phyloP scores from a whole-genome alignment of 129 eudicot genomes.

The Tanacetum coccineum region DNA sequence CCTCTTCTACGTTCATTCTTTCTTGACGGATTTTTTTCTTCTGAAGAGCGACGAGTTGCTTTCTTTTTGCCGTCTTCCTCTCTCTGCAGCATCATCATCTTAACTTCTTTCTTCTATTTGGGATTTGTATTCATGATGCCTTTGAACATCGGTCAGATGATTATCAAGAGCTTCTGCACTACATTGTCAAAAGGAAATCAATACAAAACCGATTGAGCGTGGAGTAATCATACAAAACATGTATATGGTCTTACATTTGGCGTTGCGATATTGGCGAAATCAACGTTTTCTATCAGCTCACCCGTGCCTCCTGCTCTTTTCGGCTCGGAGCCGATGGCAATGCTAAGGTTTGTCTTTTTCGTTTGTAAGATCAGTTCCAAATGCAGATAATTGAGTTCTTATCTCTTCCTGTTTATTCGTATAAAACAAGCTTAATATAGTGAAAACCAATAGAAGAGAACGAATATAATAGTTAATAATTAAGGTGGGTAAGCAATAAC shows the following conservation, averaged over 20 bases:
- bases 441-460: background rate
- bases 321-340: slow-evolving; percentile 48
- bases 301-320: slow-evolving; percentile 53
- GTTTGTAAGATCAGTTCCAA: slow-evolving; percentile 54
- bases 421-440: background rate
- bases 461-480: background rate
- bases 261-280: slow-evolving; percentile 84
- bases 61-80: slow-evolving; percentile 77
- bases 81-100: slow-evolving; percentile 82
- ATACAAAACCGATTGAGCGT: background rate
- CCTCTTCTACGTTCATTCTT: slow-evolving; percentile 76
- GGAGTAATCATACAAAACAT: background rate
- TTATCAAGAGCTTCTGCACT: slow-evolving; percentile 98
- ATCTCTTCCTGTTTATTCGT: slow-evolving; percentile 68
- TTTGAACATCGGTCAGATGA: slow-evolving; percentile 83
- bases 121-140: slow-evolving; percentile 78
- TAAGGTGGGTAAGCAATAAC: slow-evolving; percentile 11
- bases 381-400: slow-evolving; percentile 52
- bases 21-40: slow-evolving; percentile 72
- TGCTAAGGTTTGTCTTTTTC: slow-evolving; percentile 55
- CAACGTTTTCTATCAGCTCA: slow-evolving; percentile 68
- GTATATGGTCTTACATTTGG: slow-evolving; percentile 55
- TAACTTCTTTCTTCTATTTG: slow-evolving; percentile 87
- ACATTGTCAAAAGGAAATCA: slow-evolving; percentile 21
- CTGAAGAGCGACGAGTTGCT: slow-evolving; percentile 59